Evolutionary conservation across 257 asterid species (phyloP), one percentile per base, ranked within the genome.

Genomic region (Gentiana macrophylla): DNA sequence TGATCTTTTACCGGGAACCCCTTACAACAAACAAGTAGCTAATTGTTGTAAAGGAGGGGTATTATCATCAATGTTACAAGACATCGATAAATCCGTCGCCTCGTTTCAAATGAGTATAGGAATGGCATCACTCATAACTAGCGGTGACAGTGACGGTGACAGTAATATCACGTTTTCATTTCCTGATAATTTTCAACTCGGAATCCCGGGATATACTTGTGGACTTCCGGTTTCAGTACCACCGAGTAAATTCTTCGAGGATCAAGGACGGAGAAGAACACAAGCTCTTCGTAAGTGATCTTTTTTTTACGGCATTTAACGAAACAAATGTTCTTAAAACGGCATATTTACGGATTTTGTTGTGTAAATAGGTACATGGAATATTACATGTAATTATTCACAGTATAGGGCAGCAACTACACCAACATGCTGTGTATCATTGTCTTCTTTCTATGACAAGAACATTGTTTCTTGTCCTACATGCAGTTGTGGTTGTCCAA

Each of bases 31-130:
- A 63, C 97, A 85, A 59, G 59, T 38, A 0, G 60, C 77, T 0
- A 89, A 83, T 68, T 85, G 97, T 69, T 88, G 97, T 53, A 74
- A 65, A 55, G 86, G 80, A 8, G 97, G 95, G 2, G 80, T 88
- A 0, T 69, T 88, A 2, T 67, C 95, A n/a, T 85, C 94, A n/a
- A 53, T 80, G 79, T 8, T 54, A 13, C 94, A 85, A 53, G 77
- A 80, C 41, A 73, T 79, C 0, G 53, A 15, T 6, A 83, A 74
- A 34, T 62, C 47, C 44, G 45, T 67, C 0, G 68, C 85, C 48
- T 65, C 73, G 32, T 77, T 89, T 24, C 76, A 77, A 66, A 79
- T 89, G 94, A 69, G 8, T 15, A 56, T 80, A 1, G 88, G 89
- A 3, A 64, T 64, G 35, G 24, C 24, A 24, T 24, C 24, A 24